Evolutionary conservation across 805 yeast species (phyloP).

Genomic region (Torulaspora quercuum): DNA sequence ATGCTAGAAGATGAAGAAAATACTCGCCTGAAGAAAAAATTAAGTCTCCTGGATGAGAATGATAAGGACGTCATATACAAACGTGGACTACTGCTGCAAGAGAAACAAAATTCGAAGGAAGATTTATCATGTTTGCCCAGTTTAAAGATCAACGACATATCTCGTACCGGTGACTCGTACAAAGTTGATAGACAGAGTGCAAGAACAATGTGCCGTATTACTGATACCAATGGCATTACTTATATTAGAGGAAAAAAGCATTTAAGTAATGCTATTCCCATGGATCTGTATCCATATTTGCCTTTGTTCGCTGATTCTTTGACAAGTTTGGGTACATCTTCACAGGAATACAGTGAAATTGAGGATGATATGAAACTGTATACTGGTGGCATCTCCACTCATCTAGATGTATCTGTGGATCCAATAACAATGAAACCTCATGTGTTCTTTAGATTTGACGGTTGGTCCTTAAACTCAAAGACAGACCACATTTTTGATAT

Average conservation of each 20-base stretch:
- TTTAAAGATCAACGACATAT: slow-evolving; percentile 68
- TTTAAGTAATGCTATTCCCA: slow-evolving; percentile 52
- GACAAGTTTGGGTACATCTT: slow-evolving; percentile 80
- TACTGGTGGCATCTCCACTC: slow-evolving; percentile 83
- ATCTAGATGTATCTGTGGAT: slow-evolving; percentile 52
- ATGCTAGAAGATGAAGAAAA: slow-evolving; percentile 55
- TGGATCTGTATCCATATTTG: slow-evolving; percentile 60
- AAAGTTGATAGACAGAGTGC: slow-evolving; percentile 38
- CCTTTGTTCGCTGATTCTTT: slow-evolving; percentile 77
- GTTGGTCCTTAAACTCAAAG: slow-evolving; percentile 68
- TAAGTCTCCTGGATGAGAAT: slow-evolving; percentile 44
- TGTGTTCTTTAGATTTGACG: slow-evolving; percentile 56
- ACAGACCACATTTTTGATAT: slow-evolving; percentile 57
- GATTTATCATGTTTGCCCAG: slow-evolving; percentile 81
- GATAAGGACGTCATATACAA: slow-evolving; percentile 58
- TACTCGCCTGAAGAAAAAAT: slow-evolving; percentile 44
- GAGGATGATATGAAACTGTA: slow-evolving; percentile 78
- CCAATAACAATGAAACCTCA: slow-evolving; percentile 50
- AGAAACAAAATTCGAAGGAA: slow-evolving; percentile 63
- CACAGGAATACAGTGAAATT: slow-evolving; percentile 67
- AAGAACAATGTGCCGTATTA: slow-evolving; percentile 46
- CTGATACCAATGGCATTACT: slow-evolving; percentile 76
- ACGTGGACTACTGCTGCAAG: slow-evolving; percentile 57
- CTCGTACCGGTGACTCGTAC: slow-evolving; percentile 46
- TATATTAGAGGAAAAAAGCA: slow-evolving; percentile 69